phyloP scores from a whole-genome alignment of 2,329 filamentous ascomycete genomes.

The Lachnellula subtilissima region DNA sequence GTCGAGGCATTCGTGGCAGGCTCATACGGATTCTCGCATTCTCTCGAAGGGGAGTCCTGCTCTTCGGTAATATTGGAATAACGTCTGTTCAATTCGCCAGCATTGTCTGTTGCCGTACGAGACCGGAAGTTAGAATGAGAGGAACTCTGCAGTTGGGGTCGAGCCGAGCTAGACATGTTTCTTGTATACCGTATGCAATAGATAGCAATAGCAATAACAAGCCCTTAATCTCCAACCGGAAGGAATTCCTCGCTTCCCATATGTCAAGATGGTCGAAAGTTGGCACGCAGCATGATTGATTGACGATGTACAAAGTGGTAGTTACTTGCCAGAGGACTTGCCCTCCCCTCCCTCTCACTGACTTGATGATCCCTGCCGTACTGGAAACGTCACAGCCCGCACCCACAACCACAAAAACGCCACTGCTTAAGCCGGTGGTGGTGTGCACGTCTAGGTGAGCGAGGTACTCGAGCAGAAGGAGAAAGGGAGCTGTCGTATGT shows the following conservation, averaged over 20 bases:
- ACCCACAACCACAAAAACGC: too few relatives aligned
- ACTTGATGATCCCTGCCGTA: background rate
- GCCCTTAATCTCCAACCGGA: background rate
- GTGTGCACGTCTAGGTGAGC: too few relatives aligned
- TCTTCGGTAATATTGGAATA: constrained; percentile 22
- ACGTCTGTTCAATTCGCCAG: constrained; percentile 39
- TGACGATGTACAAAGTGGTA: background rate
- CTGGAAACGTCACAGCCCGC: too few relatives aligned
- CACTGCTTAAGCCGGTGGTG: too few relatives aligned
- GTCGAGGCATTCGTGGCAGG: constrained; percentile 22
- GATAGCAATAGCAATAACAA: background rate
- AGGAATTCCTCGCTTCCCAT: background rate
- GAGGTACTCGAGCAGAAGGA: too few relatives aligned
- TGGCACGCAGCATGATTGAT: background rate
- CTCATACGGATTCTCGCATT: constrained; percentile 23
- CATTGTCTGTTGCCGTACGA: constrained; percentile 40
- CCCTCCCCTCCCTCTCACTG: background rate
- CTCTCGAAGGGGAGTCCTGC: background rate
- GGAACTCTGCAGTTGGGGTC: constrained; percentile 1
- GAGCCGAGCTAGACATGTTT: constrained; percentile 5
- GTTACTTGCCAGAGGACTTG: background rate
- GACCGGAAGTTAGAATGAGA: constrained; percentile 40
- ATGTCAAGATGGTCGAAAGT: background rate
- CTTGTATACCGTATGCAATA: background rate
- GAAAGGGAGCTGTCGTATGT: too few relatives aligned